Conservation (phyloP, 352 stramenopile species). For the Phytophthora megakarya region DNA sequence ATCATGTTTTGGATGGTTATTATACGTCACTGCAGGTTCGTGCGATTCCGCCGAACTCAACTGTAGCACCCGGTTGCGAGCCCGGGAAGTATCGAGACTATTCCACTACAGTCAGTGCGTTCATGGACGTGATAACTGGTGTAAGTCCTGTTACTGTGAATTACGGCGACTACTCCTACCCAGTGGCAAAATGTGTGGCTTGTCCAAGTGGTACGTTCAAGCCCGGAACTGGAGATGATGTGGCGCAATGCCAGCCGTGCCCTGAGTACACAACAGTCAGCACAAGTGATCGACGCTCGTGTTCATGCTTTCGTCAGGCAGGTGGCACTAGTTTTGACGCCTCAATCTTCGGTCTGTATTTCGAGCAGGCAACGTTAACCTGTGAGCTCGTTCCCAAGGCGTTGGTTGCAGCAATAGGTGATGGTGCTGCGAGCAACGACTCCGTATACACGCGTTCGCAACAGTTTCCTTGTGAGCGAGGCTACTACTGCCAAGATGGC, state of each 20-base stretch:
- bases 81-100: conserved; percentile 35
- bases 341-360: conserved; percentile 39
- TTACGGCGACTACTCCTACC: conserved; percentile 62
- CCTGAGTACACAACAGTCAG: conserved; percentile 50
- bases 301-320: conserved; percentile 62
- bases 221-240: conserved; percentile 43
- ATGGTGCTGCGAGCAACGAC: conserved; percentile 15
- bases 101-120: conserved; percentile 30
- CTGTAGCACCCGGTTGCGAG: conserved; percentile 25
- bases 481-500: conserved; percentile 61
- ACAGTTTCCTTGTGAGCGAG: conserved; percentile 65
- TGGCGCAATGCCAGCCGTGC: conserved; percentile 54
- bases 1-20: conserved; percentile 38
- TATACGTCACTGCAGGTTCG: conserved; percentile 54
- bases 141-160: conserved; percentile 54
- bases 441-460: conserved; percentile 48
- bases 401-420: conserved; percentile 12
- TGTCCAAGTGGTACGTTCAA: conserved; percentile 85
- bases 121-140: conserved; percentile 49
- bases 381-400: conserved; percentile 39
- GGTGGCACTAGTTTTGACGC: conserved; percentile 47
- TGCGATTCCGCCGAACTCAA: conserved; percentile 16
- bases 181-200: conserved; percentile 55
- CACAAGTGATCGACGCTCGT: conserved; percentile 55
- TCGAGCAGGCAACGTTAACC: conserved; percentile 28